Evolutionary conservation across 257 asterid genomes (phyloP).

Genomic region (Cruciata laevipes): DNA sequence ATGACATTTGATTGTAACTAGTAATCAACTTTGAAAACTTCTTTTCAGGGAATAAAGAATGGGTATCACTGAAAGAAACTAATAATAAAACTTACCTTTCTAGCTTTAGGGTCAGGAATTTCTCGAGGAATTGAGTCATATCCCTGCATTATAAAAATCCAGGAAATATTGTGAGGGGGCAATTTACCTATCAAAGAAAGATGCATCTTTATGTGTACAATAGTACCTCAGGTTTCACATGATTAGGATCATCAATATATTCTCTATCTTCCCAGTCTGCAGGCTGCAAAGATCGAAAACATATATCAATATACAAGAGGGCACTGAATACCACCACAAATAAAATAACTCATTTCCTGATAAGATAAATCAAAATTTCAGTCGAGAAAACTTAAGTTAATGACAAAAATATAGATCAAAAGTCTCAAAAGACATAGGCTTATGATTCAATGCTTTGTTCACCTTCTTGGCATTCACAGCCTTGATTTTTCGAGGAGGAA

Average conservation of each 20-base stretch:
- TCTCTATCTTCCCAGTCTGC: slow-evolving; percentile 96
- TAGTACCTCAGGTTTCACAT: slow-evolving; percentile 70
- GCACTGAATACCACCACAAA: neutral
- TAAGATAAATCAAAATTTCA: neutral
- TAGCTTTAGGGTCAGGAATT: slow-evolving; percentile 85
- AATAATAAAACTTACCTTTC: slow-evolving; percentile 36
- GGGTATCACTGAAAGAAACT: neutral
- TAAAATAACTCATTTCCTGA: neutral
- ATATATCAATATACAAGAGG: neutral
- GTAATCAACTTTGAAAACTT: neutral
- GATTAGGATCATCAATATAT: slow-evolving; percentile 76
- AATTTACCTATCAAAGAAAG: neutral
- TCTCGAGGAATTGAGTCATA: slow-evolving; percentile 89
- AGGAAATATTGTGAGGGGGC: neutral
- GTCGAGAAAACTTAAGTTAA: neutral
- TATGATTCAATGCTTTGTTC: neutral
- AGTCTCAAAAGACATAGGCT: neutral
- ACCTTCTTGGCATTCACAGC: slow-evolving; percentile 66
- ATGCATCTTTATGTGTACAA: slow-evolving; percentile 6
- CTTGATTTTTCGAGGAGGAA: slow-evolving; percentile 83
- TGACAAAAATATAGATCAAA: neutral
- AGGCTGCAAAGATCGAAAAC: slow-evolving; percentile 44
- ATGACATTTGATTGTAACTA: neutral
- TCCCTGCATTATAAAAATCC: slow-evolving; percentile 46
- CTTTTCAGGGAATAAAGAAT: neutral